Conservation (phyloP, 352 stramenopile species). For the Pythium monospermum region DNA sequence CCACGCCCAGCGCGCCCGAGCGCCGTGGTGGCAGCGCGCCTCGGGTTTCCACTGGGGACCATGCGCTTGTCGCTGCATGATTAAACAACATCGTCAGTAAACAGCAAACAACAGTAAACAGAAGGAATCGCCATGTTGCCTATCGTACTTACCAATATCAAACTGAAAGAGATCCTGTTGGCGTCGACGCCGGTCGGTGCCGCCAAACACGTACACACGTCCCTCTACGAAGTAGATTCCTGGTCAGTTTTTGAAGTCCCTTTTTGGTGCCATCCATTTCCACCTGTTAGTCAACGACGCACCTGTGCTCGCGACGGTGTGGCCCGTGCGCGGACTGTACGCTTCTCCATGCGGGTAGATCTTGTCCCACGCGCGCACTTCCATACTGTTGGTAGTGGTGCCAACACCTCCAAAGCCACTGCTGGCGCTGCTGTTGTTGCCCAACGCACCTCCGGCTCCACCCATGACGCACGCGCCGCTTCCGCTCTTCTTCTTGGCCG, state of each 20-base stretch:
- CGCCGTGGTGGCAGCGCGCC: slow-evolving; percentile 59
- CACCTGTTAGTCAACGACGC: slow-evolving; percentile 46
- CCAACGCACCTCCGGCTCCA: neutral
- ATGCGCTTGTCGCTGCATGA: slow-evolving; percentile 36
- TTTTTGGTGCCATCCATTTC: slow-evolving; percentile 87
- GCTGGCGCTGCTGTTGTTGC: slow-evolving; percentile 5
- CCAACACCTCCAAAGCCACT: too few relatives aligned
- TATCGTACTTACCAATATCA: slow-evolving; percentile 45
- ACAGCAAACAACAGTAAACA: too few relatives aligned
- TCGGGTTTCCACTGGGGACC: slow-evolving; percentile 69
- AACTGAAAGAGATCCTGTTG: slow-evolving; percentile 87
- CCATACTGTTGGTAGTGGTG: slow-evolving; percentile 26
- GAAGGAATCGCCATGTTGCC: neutral
- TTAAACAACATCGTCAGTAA: neutral
- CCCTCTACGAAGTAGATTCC: too few relatives aligned
- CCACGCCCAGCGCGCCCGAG: slow-evolving; percentile 74
- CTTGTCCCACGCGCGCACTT: slow-evolving; percentile 75
- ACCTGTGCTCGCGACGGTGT: slow-evolving; percentile 81
- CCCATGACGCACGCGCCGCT: neutral
- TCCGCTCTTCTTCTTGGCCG: slow-evolving; percentile 3
- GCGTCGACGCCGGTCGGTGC: slow-evolving; percentile 68
- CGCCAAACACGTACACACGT: slow-evolving; percentile 80
- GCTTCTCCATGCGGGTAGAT: slow-evolving; percentile 67
- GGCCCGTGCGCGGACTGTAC: slow-evolving; percentile 80
- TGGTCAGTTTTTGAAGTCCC: slow-evolving; percentile 45